Conservation (phyloP, 148 eudicot genomes). For the Persicaria tinctoria region DNA sequence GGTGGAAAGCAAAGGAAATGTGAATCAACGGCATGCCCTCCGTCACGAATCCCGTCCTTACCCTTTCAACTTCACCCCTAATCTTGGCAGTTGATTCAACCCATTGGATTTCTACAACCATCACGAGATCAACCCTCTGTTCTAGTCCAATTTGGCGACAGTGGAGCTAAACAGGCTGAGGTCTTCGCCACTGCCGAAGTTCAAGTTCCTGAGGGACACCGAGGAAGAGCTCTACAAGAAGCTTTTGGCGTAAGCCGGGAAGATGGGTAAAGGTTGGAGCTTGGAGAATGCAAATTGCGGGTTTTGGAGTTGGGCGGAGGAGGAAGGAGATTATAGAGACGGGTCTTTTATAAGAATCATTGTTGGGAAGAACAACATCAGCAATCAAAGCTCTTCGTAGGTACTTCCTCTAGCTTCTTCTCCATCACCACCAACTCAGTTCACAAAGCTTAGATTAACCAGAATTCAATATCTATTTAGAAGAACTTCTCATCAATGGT, state of each 20-base stretch:
- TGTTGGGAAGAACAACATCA: constrained; percentile 12
- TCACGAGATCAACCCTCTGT: background rate
- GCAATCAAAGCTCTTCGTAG: background rate
- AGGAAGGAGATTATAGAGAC: constrained; percentile 17
- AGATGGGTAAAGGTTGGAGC: background rate
- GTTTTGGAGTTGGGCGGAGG: background rate
- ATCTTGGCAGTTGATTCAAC: constrained; percentile 27
- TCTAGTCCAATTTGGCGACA: constrained; percentile 34
- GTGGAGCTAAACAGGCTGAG: constrained; percentile 48
- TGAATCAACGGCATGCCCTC: too few relatives aligned
- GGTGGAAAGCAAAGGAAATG: too few relatives aligned
- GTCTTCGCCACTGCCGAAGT: constrained; percentile 67
- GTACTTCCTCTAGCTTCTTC: constrained; percentile 1
- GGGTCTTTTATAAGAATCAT: constrained; percentile 47
- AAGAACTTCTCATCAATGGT: background rate
- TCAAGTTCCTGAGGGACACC: constrained; percentile 68
- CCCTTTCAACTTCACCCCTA: too few relatives aligned
- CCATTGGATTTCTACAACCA: background rate
- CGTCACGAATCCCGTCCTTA: too few relatives aligned
- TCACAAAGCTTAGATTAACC: background rate
- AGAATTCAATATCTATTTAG: too few relatives aligned
- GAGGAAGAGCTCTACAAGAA: constrained; percentile 52
- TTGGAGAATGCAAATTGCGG: too few relatives aligned
- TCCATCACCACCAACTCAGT: background rate
- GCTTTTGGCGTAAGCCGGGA: constrained; percentile 3